Evolutionary conservation across 441 rosid species (phyloP).

Genomic region (Syzygium syzygioides): DNA sequence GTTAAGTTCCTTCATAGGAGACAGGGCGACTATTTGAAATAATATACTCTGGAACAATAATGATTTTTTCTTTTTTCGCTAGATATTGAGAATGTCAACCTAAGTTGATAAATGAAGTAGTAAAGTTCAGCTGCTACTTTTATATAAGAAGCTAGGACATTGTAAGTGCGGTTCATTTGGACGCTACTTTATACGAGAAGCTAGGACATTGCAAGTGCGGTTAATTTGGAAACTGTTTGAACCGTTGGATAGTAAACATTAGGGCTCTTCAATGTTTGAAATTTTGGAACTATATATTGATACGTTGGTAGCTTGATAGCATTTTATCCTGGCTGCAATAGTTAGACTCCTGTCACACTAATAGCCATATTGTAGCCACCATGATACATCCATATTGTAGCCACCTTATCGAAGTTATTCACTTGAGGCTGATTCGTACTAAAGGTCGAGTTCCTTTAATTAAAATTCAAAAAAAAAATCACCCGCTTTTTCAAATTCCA

Average conservation of each 20-base stretch:
- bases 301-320: background rate
- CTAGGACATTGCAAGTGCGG: background rate
- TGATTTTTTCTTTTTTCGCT: constrained; percentile 3
- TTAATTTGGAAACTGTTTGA: background rate
- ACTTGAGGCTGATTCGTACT: too few species aligned
- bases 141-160: too few species aligned
- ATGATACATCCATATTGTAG: too few species aligned
- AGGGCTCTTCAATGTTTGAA: background rate
- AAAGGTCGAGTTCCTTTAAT: too few species aligned
- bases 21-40: constrained; percentile 81
- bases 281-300: background rate
- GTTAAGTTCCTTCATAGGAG: constrained; percentile 64
- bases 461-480: too few species aligned
- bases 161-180: too few species aligned
- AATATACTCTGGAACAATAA: constrained; percentile 57
- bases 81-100: background rate
- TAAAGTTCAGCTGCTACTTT: background rate
- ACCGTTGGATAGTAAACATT: background rate
- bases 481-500: too few species aligned
- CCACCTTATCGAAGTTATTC: too few species aligned
- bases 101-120: background rate
- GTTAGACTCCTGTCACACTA: background rate
- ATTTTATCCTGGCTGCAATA: background rate
- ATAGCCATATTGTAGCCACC: background rate
- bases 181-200: background rate